phyloP scores from a whole-genome alignment of 2,329 filamentous ascomycete species.

The Neospermospora avenae region DNA sequence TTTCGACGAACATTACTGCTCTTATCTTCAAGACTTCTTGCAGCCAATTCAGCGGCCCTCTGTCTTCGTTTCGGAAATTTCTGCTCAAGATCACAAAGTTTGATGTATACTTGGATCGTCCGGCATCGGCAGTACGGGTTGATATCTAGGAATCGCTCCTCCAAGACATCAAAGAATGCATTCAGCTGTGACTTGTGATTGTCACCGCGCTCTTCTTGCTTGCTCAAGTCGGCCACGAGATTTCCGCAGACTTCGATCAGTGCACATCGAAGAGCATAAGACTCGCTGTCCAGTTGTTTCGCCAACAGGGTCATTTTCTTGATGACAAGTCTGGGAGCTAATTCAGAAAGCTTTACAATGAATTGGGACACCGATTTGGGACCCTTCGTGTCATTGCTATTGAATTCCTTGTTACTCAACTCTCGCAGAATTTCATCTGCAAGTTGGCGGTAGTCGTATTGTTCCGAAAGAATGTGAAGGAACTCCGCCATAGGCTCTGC shows the following conservation, averaged over 20 bases:
- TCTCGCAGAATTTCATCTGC: constrained; percentile 92
- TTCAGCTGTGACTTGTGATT: constrained; percentile 94
- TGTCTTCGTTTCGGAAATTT: constrained; percentile 94
- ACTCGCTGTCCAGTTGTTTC: constrained; percentile 95
- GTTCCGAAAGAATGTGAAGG: constrained; percentile 88
- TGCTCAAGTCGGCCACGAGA: constrained; percentile 85
- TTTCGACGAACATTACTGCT: constrained; percentile 96
- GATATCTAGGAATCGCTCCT: constrained; percentile 92
- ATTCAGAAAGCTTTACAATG: constrained; percentile 86
- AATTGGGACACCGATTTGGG: constrained; percentile 96
- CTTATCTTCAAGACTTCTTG: constrained; percentile 90
- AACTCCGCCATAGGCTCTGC: constrained; percentile 99
- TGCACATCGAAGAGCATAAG: constrained; percentile 88
- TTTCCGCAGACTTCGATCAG: constrained; percentile 97
- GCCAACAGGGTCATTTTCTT: constrained; percentile 96
- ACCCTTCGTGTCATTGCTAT: constrained; percentile 89
- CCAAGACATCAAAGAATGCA: constrained; percentile 93
- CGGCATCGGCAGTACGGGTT: constrained; percentile 95
- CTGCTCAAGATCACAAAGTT: constrained; percentile 88
- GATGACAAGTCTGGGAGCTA: constrained; percentile 87
- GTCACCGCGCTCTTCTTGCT: constrained; percentile 85
- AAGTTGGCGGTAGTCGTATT: constrained; percentile 96
- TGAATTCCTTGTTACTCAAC: constrained; percentile 96
- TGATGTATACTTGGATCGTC: constrained; percentile 89
- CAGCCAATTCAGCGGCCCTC: constrained; percentile 80